These are phyloP conservation scores for Parastagonospora avenae DNA, from an alignment of 2,329 filamentous ascomycete species.

Conservation along the genomic window DNA sequence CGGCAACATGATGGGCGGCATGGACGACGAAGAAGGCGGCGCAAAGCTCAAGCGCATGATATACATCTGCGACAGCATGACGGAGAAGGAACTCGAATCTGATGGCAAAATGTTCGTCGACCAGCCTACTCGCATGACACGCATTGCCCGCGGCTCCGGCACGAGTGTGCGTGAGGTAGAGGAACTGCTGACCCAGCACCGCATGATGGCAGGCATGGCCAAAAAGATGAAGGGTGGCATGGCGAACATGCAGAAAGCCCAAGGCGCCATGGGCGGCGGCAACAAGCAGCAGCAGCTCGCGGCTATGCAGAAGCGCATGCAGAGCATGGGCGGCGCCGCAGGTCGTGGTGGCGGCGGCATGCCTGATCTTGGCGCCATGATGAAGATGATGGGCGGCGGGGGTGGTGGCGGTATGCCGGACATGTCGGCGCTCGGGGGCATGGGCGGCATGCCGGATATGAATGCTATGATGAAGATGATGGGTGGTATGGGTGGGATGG, in stretches of 20 bases:
- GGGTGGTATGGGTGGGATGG: conserved; percentile 36
- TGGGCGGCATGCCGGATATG: conserved; percentile 55
- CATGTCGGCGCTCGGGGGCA: conserved; percentile 63
- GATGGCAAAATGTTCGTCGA: conserved; percentile 95
- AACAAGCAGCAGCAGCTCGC: conserved; percentile 94
- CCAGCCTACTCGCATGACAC: conserved; percentile 89
- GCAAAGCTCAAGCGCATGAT: conserved; percentile 97
- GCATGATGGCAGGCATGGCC: conserved; percentile 99
- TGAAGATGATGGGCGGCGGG: conserved; percentile 86
- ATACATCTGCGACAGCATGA: conserved; percentile 99
- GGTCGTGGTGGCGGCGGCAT: conserved; percentile 63
- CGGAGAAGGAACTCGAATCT: conserved; percentile 89
- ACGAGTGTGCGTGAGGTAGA: conserved; percentile 93
- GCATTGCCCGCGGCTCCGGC: conserved; percentile 86
- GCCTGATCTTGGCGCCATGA: conserved; percentile 83
- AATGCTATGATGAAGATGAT: conserved; percentile 46
- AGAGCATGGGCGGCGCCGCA: conserved; percentile 82
- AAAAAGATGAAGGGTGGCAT: conserved; percentile 99
- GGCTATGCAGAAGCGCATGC: conserved; percentile 94
- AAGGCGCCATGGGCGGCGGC: conserved; percentile 86
- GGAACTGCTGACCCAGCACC: conserved; percentile 94
- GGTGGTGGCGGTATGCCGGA: conserved; percentile 66
- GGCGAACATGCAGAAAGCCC: conserved; percentile 95
- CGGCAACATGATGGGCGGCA: conserved; percentile 88
- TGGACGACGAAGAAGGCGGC: conserved; percentile 96